A percentile compares a stretch with the other conserved stretches of the same genome.
Conservation (phyloP, 805 yeast species). For the Metschnikowia peoriensis region DNA sequence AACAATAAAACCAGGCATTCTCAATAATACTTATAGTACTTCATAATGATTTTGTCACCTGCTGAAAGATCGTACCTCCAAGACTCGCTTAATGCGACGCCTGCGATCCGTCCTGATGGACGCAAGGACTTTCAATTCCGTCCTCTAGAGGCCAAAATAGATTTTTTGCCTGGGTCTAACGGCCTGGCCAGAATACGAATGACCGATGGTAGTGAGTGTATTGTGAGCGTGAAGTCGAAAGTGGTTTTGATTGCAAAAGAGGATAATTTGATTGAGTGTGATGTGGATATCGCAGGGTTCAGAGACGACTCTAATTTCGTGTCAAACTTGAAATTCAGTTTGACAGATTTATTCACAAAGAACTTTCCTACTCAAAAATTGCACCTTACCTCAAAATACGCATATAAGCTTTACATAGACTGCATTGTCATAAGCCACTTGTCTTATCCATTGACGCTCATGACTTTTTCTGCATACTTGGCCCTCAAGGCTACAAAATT, state of each 20-base stretch:
- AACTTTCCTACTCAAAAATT: constrained; percentile 54
- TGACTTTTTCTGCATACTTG: constrained; percentile 76
- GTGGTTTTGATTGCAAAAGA: constrained; percentile 52
- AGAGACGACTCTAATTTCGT: constrained; percentile 77
- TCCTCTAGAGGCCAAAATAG: constrained; percentile 79
- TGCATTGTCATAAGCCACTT: constrained; percentile 73
- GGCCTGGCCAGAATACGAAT: constrained; percentile 88
- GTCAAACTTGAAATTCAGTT: constrained; percentile 57
- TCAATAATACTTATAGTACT: neutral
- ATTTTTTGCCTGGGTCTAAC: constrained; percentile 81
- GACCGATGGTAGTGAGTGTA: constrained; percentile 90
- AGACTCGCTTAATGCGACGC: constrained; percentile 60
- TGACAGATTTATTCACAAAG: constrained; percentile 52
- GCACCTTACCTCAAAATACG: constrained; percentile 67
- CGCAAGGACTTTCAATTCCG: constrained; percentile 72
- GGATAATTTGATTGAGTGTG: constrained; percentile 62
- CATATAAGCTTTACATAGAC: constrained; percentile 77
- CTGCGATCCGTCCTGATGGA: constrained; percentile 84
- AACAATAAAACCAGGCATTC: constrained; percentile 2
- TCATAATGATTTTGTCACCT: constrained; percentile 62
- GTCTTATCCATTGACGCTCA: constrained; percentile 76
- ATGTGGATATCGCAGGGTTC: constrained; percentile 75
- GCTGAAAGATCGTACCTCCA: constrained; percentile 75
- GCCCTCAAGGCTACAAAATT: constrained; percentile 77
- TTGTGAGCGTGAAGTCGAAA: constrained; percentile 85